Evolutionary conservation across 2,329 filamentous ascomycete genomes (phyloP).

Genomic region (Fusarium palustre): DNA sequence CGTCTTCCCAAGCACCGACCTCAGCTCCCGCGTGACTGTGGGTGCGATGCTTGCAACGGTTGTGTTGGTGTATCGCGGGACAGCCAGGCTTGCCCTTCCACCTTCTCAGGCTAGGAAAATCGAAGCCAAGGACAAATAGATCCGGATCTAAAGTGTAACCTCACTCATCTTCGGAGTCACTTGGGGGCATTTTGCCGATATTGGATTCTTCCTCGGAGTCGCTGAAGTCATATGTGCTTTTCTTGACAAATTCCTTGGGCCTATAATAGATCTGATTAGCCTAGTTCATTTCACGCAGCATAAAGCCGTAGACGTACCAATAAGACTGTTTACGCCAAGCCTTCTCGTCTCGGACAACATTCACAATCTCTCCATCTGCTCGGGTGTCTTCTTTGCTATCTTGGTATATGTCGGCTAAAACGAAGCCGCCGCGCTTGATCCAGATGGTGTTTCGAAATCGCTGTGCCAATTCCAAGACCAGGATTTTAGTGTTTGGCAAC

Average conservation of each 20-base stretch:
- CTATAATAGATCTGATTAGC: slow-evolving; percentile 56
- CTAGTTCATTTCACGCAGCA: slow-evolving; percentile 17
- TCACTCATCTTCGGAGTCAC: slow-evolving; percentile 75
- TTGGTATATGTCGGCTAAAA: slow-evolving; percentile 78
- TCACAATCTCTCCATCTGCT: slow-evolving; percentile 88
- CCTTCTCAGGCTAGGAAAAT: slow-evolving; percentile 27
- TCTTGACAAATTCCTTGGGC: slow-evolving; percentile 85
- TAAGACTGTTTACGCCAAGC: slow-evolving; percentile 89
- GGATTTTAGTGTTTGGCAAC: slow-evolving; percentile 71
- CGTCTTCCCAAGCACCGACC: slow-evolving; percentile 80
- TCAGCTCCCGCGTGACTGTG: slow-evolving; percentile 73
- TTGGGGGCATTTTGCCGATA: slow-evolving; percentile 86
- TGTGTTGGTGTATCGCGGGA: slow-evolving; percentile 69
- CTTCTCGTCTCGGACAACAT: slow-evolving; percentile 92
- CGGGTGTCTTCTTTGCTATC: slow-evolving; percentile 78
- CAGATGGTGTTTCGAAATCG: slow-evolving; percentile 93
- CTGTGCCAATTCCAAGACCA: slow-evolving; percentile 84
- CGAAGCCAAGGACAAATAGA: slow-evolving; percentile 50
- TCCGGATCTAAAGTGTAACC: slow-evolving; percentile 28
- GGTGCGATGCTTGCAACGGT: slow-evolving; percentile 76
- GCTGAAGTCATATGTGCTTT: slow-evolving; percentile 70
- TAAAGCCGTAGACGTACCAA: slow-evolving; percentile 68
- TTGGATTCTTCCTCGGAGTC: slow-evolving; percentile 81
- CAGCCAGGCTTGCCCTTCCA: slow-evolving; percentile 55
- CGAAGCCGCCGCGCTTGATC: slow-evolving; percentile 90